Evolutionary conservation across 129 eudicot species (phyloP), one percentile per base, ranked within the genome.

Genomic region (Cynara cardunculus): DNA sequence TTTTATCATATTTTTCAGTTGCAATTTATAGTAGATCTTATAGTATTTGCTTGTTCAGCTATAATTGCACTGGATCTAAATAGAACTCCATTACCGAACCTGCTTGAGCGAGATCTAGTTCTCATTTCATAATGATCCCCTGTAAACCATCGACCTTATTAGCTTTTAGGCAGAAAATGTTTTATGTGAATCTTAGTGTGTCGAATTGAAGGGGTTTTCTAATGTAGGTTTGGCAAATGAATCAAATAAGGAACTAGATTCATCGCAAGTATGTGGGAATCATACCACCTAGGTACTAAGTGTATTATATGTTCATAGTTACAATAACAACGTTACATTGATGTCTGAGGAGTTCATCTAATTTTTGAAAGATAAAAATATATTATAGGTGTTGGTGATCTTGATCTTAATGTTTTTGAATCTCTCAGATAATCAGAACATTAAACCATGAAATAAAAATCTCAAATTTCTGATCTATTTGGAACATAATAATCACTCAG

Each of bases 21-120:
- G 4, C 1, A 62, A 82, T 68, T 69, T 24, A 4, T 5, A 2
- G 9, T 82, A 82, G 76, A 82, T 83, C 28, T 27, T 83, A 3
- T n/a, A 2, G 16, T 8, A 19, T 11, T 26, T 25, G 19, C 16
- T 14, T 68, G 76, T 41, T 75, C 8, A 46, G 75, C 26, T 75
- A 6, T 14, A 46, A 41, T 30, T 81, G n/a, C 62, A 9, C 34
- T 16, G 67, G 85, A 81, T 81, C 75, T 80, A 26, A 71, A 31
- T 13, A 4, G 34, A 80, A 71, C 56, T 32, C n/a, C 31, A 35
- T 67, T 21, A 34, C 26, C n/a, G 22, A 66, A 64, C 69, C 28
- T 74, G 80, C 22, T 72, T 80, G 53, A 3, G 65, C 61, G 14
- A 78, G 46, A 4, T 65, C 24, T 65, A 64, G 68, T 7, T 16